Conservation (phyloP, 768 basidiomycete species). For the Suillus occidentalis region DNA sequence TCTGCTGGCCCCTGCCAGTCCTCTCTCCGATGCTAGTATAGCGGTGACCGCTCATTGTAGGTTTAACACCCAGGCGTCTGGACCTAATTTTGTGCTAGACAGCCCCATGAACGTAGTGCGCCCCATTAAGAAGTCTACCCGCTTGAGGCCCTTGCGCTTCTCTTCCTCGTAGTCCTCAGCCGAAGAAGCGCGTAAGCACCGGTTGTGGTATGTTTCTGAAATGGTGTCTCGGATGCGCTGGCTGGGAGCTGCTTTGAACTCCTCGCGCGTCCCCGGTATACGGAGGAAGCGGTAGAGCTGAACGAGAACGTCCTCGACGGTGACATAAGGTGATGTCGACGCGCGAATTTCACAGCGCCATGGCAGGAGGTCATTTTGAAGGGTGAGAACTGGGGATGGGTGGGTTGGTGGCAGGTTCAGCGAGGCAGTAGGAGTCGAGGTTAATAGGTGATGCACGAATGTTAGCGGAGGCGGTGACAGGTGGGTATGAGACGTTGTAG, state of each 20-base stretch:
- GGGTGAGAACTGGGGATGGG: conserved; percentile 27
- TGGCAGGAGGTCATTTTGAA: conserved; percentile 33
- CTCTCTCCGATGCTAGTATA: background rate
- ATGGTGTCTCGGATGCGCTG: conserved; percentile 35
- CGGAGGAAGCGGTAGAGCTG: conserved; percentile 46
- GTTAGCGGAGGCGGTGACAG: conserved; percentile 24
- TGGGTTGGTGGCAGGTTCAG: conserved; percentile 33
- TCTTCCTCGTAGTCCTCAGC: conserved; percentile 36
- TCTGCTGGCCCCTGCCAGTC: background rate
- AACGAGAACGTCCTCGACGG: conserved; percentile 51
- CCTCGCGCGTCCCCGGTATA: conserved; percentile 35
- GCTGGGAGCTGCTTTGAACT: conserved; percentile 40
- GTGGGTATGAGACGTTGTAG: conserved; percentile 22
- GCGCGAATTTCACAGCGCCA: conserved; percentile 35
- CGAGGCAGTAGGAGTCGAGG: conserved; percentile 23
- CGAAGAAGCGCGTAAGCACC: conserved; percentile 38
- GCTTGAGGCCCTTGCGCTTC: conserved; percentile 47
- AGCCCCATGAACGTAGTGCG: conserved; percentile 48
- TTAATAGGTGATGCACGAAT: conserved; percentile 24
- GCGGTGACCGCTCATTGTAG: conserved; percentile 18
- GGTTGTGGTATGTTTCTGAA: conserved; percentile 41
- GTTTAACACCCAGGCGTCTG: conserved; percentile 38
- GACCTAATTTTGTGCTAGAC: conserved; percentile 35
- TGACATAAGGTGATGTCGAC: conserved; percentile 26
- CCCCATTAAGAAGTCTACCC: conserved; percentile 53